These are phyloP conservation scores for Rhynchospora tenuis DNA, from an alignment of 176 grass and related monocot species.

Conservation along the genomic window DNA sequence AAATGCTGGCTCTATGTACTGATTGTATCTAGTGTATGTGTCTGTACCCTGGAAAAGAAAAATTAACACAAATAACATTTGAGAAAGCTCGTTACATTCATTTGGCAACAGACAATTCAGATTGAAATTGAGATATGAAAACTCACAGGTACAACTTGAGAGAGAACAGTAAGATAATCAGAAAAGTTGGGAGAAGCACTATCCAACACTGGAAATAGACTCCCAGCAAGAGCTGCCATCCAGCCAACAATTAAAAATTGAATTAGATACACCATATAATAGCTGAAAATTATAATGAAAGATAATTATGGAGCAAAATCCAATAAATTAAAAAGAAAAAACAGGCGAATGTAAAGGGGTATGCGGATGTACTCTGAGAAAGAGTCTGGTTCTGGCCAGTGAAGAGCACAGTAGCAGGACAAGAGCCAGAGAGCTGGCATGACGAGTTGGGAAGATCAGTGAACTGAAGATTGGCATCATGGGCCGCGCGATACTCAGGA, in stretches of 20 bases:
- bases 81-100: not conserved
- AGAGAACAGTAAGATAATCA: conserved; percentile 41
- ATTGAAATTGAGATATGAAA: not conserved
- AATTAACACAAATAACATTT: conserved; percentile 2
- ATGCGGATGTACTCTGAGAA: conserved; percentile 62
- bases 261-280: not conserved
- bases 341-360: too few species aligned
- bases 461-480: not conserved
- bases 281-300: not conserved
- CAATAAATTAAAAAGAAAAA: too few species aligned
- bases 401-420: conserved; percentile 50
- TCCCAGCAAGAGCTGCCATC: conserved; percentile 46
- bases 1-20: conserved; percentile 67
- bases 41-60: conserved; percentile 45
- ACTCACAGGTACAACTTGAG: conserved; percentile 59
- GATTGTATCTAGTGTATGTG: conserved; percentile 31
- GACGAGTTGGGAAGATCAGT: conserved; percentile 40
- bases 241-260: not conserved
- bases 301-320: not conserved
- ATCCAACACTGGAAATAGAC: conserved; percentile 38
- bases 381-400: conserved; percentile 63
- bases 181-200: conserved; percentile 45
- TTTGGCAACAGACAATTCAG: not conserved
- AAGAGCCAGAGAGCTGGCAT: conserved; percentile 45
- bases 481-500: conserved; percentile 38